Base-by-base conservation (phyloP, 108 stramenopile genomes). In the Discostella stelligeroides region DNA sequence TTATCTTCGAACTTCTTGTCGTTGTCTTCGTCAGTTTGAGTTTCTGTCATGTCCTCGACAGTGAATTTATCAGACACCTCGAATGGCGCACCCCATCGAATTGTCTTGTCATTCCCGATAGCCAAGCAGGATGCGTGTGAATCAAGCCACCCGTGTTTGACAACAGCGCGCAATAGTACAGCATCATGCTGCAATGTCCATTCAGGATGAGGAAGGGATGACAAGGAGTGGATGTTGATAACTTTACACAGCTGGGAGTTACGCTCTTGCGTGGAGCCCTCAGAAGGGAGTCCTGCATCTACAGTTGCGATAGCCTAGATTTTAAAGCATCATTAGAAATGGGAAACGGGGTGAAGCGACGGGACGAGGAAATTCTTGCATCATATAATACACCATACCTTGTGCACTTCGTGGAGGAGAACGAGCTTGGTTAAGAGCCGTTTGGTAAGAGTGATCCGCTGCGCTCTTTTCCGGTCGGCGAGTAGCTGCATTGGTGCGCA, bases 71-170 rank as follows among this genome's bases (percentile, higher is more conserved):
- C 53, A 18, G 43, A 37, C 38, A 58, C 69, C 45, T 86, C 83
- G 57, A 90, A 91, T 10, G 92, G 90, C 42, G 68, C 58, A 9
- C 87, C 87, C 92, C 92, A 94, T 37, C 72, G 60, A 15, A 94
- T 87, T 0, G 58, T 59, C 20, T 76, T 60, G 47, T 94, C 92
- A 45, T 79, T 68, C 9, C 55, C 63, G 20, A 92, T 90, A 0
- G 80, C 79, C 25, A 63, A 73, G 10, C 68, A 81, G 60, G 62
- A 37, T 12, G 63, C 10, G 17, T 86, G 88, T 4, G 76, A 55
- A 30, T 95, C 94, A 41, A 90, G 67, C 89, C 89, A 95, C 18
- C 94, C 94, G 69, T 95, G 94, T 71, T 92, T 89, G 0, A 65
- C 72, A 24, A 88, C 82, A 15, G 90, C 88, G 15, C 69, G 66